Percentiles rank a stretch among this genome's conserved stretches.
These are phyloP conservation scores for Mikania micrantha DNA, from an alignment of 129 eudicot genomes.

Conservation along the genomic window DNA sequence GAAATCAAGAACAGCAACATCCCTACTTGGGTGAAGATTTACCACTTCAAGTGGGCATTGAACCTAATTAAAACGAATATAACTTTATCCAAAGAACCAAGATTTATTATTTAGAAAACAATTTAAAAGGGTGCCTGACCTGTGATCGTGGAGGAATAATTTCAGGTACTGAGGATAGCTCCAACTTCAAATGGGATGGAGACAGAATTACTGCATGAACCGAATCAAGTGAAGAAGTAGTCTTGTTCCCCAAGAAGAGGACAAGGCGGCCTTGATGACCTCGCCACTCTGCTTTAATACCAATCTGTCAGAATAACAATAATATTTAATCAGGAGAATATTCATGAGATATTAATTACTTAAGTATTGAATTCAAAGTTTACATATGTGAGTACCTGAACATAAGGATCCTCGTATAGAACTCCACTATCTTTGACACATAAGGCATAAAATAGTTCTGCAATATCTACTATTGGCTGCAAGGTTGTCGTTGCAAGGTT, in stretches of 20 bases:
- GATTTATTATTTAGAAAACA: not conserved
- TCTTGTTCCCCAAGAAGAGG: constrained; percentile 86
- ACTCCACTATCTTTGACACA: constrained; percentile 93
- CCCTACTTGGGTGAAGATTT: constrained; percentile 85
- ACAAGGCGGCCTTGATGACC: constrained; percentile 86
- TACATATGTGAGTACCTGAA: constrained; percentile 46
- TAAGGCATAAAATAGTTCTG: constrained; percentile 66
- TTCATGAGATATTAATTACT: not conserved
- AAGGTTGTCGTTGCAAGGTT: not conserved
- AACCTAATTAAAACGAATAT: constrained; percentile 41
- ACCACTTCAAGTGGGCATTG: constrained; percentile 92
- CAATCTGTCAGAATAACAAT: constrained; percentile 49
- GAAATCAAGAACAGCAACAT: constrained; percentile 87
- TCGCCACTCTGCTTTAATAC: constrained; percentile 97
- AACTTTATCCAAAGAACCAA: not conserved
- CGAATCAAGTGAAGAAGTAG: constrained; percentile 71
- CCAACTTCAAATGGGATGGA: constrained; percentile 70
- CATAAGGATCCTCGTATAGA: constrained; percentile 84
- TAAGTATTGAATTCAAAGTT: not conserved
- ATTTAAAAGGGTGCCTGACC: constrained; percentile 28
- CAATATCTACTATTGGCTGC: constrained; percentile 80
- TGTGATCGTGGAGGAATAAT: constrained; percentile 95
- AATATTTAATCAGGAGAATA: not conserved
- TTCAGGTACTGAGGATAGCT: constrained; percentile 78
- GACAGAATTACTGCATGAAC: constrained; percentile 71